These are phyloP conservation scores for Loxodes magnus DNA, from an alignment of 73 alveolate species.

Conservation along the genomic window DNA sequence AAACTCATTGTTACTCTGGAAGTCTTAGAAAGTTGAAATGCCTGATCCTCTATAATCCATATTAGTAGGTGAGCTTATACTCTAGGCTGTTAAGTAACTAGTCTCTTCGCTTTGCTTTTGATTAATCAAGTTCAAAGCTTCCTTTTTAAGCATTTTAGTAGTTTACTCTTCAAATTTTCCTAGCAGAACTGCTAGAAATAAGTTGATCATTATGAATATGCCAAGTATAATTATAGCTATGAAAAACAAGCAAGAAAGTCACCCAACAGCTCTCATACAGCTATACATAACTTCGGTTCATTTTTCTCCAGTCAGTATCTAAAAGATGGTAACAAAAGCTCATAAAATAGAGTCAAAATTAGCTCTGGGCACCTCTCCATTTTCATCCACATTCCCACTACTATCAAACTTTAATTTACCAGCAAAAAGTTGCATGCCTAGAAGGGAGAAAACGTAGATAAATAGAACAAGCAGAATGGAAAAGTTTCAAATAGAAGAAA, in stretches of 20 bases:
- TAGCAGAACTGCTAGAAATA: constrained; percentile 68
- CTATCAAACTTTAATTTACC: constrained; percentile 54
- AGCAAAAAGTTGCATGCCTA: constrained; percentile 89
- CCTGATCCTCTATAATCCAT: too few relatives aligned
- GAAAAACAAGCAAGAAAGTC: constrained; percentile 46
- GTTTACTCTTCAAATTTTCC: constrained; percentile 49
- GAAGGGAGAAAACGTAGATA: constrained; percentile 76
- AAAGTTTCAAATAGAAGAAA: constrained; percentile 20
- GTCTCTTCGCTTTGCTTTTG: too few relatives aligned
- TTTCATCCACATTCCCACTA: too few relatives aligned
- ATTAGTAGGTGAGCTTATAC: too few relatives aligned
- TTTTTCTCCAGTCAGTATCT: constrained; percentile 42
- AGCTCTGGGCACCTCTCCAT: constrained; percentile 26
- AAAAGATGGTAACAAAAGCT: constrained; percentile 33
- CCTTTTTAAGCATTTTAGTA: too few relatives aligned
- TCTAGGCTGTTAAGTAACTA: too few relatives aligned
- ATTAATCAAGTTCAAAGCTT: too few relatives aligned
- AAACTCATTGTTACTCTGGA: too few relatives aligned
- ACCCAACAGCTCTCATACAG: constrained; percentile 19
- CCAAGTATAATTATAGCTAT: constrained; percentile 80
- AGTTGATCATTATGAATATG: constrained; percentile 67
- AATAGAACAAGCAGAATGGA: constrained; percentile 69
- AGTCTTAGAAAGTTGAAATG: too few relatives aligned
- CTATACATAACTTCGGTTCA: constrained; percentile 34
- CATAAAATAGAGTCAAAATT: constrained; percentile 49